Evolutionary conservation across 2,329 filamentous ascomycete genomes (phyloP), one percentile per base, ranked within the genome.

Genomic region (Penicillium sp.): DNA sequence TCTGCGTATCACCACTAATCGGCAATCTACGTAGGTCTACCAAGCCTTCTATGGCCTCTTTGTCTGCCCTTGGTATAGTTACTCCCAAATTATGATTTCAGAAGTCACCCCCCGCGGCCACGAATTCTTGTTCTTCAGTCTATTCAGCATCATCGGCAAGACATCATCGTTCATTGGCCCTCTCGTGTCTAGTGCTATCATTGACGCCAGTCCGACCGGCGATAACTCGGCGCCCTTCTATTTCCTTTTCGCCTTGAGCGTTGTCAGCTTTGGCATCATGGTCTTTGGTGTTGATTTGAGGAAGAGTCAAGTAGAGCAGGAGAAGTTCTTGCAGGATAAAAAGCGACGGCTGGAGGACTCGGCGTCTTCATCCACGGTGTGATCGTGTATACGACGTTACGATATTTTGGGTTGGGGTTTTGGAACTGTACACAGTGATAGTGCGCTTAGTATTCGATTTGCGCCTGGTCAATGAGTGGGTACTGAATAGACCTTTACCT

Each of bases 101-200:
- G 88, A 89, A 66, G 86, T 90, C 2, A 89, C 87, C 0, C 88
- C 88, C 0, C 80, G 85, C 6, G 87, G 87, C 40, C 86, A 89
- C 68, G 88, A 90, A 65, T 89, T 89, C 67, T 76, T 90, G 11
- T 90, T 90, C 79, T 91, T 90, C 80, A 84, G 82, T 51, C 74
- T 90, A 1, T 90, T 90, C 75, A 87, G 83, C 63, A 88, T 90
- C 67, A 84, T 89, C 30, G 87, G 87, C 48, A 90, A 90, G 75
- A 87, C 87, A 0, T 87, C 83, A 7, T 85, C 83, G 0, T 90
- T 89, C 66, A 89, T 90, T 58, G 88, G 88, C 0, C 88, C 88
- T 0, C 76, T 90, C 28, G 87, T 91, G n/a, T 86, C 84, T 59
- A 86, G 83, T 63, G 88, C 87, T 6, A 90, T 90, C 60, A 89